Evolutionary conservation across 805 yeast species (phyloP), one percentile per base, ranked within the genome.

Genomic region (Komagataella populi): DNA sequence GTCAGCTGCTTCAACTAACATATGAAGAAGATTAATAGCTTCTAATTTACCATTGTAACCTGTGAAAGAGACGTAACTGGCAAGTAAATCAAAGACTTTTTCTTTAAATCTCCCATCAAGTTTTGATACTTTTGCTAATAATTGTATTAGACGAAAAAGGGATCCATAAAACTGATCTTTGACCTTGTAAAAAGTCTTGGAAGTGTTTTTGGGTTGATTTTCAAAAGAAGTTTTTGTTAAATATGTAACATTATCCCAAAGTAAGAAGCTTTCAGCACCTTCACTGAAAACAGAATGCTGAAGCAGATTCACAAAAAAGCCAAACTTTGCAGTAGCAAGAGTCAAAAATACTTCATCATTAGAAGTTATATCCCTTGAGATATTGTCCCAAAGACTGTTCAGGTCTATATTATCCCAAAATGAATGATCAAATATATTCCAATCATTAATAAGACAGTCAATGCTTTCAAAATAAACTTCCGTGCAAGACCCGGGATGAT

Each of bases 131-230:
- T 30, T 22, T 48, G 20, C 22, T 17, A 14, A 23, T 39, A 48
- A 17, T 14, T 23, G 46, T 36, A 12, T 39, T 17, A 22, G 22
- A 48, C 22, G 52, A 50, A 59, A 65, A 45, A 62, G 59, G 44
- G 62, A 63, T 3, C 74, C 73, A 48, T 54, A 57, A 3, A 70
- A 62, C n/a, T 60, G 64, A 49, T 74, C 77, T 51, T 65, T 70
- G 4, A 69, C 58, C 55, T 73, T 77, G 55, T 76, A 74, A 53
- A 73, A 74, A 48, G 64, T 57, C 17, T 58, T 65, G 16, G 58
- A 59, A 7, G 57, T 14, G 10, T 46, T 59, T 20, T 47, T 56
- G 10, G 63, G 58, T 10, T 52, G 54, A 4, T 56, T 55, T 16
- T 45, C 22, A 47, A 65, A 60, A 0, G 61, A 10, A 10, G 39